Evolutionary conservation across 164 flowering plant species (phyloP), one percentile per base, ranked within the genome.

Genomic region (Vitis riparia): DNA sequence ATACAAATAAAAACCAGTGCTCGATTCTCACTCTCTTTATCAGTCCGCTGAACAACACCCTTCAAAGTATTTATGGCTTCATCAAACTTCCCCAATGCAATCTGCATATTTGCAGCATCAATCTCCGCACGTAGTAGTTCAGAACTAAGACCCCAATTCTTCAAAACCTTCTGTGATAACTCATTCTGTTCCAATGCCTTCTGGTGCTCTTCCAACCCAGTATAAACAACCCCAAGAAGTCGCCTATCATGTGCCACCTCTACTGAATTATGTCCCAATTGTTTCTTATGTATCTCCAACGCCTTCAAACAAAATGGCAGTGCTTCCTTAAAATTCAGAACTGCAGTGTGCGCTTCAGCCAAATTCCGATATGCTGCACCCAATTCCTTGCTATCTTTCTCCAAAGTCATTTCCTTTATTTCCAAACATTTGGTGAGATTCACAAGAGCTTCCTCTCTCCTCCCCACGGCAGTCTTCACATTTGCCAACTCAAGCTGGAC

Each of bases 211-310:
- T 89, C 97, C 80, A 94, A 72, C 19, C 97, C 98, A 11, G 77
- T 82, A 74, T 94, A 94, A n/a, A 91, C 85, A 51, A 89, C 87
- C 13, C 95, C 97, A 66, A 91, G 90, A 74, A 92, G 75, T 69
- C 89, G 80, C 77, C 98, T 85, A 71, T 91, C 97, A 70, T 84
- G 89, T 0, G 97, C 97, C 66, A 94, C 97, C 80, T 91, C 97
- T 15, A 91, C 90, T 0, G 98, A 94, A 72, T 87, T 86, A 29
- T 76, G 47, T 53, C 98, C 98, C 63, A 89, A 71, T 7, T 77
- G 84, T 10, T 47, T 55, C 71, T 69, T 80, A 66, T 92, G 97
- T 49, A 94, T 85, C 66, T 87, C 91, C 71, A 94, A 59, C 0
- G 95, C 97, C 83, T 87, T 92, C 80, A 84, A 74, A 77, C 88